Conservation (phyloP, 306 rosid species). For the Glycine latifolia region DNA sequence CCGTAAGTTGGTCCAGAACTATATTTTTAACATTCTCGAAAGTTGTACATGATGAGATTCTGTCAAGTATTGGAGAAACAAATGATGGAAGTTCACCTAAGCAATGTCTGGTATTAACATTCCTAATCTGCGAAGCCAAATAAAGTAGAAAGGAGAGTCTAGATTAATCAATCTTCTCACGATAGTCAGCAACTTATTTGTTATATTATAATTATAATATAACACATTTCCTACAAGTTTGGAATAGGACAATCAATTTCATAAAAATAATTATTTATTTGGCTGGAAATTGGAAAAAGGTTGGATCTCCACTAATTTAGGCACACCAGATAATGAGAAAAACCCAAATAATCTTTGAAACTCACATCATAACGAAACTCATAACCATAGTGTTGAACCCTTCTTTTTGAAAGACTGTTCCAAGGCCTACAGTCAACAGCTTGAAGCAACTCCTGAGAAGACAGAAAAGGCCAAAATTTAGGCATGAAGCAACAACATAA, state of each 20-base stretch:
- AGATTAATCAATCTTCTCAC: slow-evolving; percentile 39
- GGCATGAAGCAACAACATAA: background rate
- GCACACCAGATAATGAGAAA: slow-evolving; percentile 30
- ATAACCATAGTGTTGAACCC: slow-evolving; percentile 96
- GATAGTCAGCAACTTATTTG: slow-evolving; percentile 13
- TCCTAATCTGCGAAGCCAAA: slow-evolving; percentile 62
- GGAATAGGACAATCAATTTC: slow-evolving; percentile 13
- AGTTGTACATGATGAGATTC: slow-evolving; percentile 63
- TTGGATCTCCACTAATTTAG: slow-evolving; percentile 16
- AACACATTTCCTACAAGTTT: slow-evolving; percentile 7
- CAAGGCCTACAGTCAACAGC: slow-evolving; percentile 80
- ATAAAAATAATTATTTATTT: slow-evolving; percentile 19
- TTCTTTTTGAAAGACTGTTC: slow-evolving; percentile 80
- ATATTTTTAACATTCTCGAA: slow-evolving; percentile 49
- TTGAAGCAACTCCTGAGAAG: slow-evolving; percentile 66
- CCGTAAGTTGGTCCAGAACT: slow-evolving; percentile 88
- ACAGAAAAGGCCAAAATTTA: slow-evolving; percentile 15
- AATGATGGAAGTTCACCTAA: slow-evolving; percentile 85
- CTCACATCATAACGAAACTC: slow-evolving; percentile 69
- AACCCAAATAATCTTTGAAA: slow-evolving; percentile 18
- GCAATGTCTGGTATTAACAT: slow-evolving; percentile 70
- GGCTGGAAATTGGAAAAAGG: background rate
- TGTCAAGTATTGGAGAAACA: slow-evolving; percentile 70
- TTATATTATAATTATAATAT: background rate
- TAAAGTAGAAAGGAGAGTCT: slow-evolving; percentile 20